phyloP scores from a whole-genome alignment of 805 yeast species.

The Saturnispora sekii region DNA sequence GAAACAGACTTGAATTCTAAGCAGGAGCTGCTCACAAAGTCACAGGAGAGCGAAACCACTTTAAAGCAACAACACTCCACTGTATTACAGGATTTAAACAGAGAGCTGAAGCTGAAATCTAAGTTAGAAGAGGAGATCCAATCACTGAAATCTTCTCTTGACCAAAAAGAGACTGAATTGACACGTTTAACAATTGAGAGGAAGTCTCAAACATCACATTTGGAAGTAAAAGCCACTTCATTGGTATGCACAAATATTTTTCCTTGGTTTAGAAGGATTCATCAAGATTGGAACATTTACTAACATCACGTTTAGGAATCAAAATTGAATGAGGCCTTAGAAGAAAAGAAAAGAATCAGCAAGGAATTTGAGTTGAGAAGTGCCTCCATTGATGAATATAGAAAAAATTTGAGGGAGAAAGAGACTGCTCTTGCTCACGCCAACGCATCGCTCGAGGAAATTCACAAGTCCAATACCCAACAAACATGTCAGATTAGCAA shows the following conservation, averaged over 20 bases:
- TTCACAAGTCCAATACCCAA: not conserved
- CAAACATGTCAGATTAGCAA: not conserved
- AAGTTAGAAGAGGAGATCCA: slow-evolving; percentile 23
- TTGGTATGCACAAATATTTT: not conserved
- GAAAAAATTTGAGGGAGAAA: slow-evolving; percentile 27
- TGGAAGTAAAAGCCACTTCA: slow-evolving; percentile 1
- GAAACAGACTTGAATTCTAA: slow-evolving; percentile 18
- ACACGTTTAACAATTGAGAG: slow-evolving; percentile 9
- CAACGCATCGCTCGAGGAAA: slow-evolving; percentile 9
- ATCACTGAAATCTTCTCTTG: slow-evolving; percentile 21
- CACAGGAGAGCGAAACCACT: no score
- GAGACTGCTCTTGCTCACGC: slow-evolving; percentile 25
- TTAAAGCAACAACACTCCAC: no score
- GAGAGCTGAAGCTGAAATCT: slow-evolving; percentile 11
- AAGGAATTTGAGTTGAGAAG: slow-evolving; percentile 15
- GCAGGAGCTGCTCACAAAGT: not conserved
- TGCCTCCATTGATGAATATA: slow-evolving; percentile 27
- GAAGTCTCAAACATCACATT: slow-evolving; percentile 4
- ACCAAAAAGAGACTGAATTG: slow-evolving; percentile 29
- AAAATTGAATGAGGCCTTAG: not conserved
- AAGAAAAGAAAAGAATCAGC: slow-evolving; percentile 20
- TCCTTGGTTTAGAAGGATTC: no score
- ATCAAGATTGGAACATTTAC: no score
- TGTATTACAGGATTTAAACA: slow-evolving; percentile 14
- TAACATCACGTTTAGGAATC: no score